Evolutionary conservation across 148 eudicot species (phyloP).

Genomic region (Cornus suecica): DNA sequence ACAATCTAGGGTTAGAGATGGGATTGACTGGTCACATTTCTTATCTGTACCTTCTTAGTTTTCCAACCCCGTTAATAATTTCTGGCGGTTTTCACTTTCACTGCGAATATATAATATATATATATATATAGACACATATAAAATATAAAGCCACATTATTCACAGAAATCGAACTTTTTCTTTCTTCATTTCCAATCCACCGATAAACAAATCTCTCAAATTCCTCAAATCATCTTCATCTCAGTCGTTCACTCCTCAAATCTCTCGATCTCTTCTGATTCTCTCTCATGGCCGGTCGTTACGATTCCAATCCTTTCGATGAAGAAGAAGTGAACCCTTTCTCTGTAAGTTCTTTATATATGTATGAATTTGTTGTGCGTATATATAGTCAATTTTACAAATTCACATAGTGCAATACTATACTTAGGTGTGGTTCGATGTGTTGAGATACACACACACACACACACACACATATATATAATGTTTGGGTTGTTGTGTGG

Average conservation of each 20-base stretch:
- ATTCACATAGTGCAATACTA: not conserved
- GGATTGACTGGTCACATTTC: too few species aligned
- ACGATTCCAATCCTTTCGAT: conserved; percentile 56
- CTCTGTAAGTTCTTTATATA: conserved; percentile 36
- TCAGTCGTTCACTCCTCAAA: not conserved
- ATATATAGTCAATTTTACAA: not conserved
- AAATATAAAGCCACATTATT: not conserved
- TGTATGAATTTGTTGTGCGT: not conserved
- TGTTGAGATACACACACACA: not conserved
- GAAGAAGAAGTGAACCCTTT: conserved; percentile 74
- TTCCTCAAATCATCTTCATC: not conserved
- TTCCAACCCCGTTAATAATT: too few species aligned
- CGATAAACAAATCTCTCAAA: not conserved
- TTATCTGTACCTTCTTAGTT: too few species aligned
- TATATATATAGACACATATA: not conserved
- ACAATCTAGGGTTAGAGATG: too few species aligned
- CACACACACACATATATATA: too few species aligned
- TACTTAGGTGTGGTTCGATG: not conserved
- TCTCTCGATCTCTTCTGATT: conserved; percentile 10
- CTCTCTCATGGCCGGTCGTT: conserved; percentile 35
- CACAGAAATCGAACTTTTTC: too few species aligned
- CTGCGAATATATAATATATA: not conserved
- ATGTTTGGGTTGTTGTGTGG: not conserved
- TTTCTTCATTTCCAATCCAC: not conserved
- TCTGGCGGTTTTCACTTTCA: not conserved